Evolutionary conservation across 805 yeast species (phyloP).

Genomic region (Wickerhamiella galacta): DNA sequence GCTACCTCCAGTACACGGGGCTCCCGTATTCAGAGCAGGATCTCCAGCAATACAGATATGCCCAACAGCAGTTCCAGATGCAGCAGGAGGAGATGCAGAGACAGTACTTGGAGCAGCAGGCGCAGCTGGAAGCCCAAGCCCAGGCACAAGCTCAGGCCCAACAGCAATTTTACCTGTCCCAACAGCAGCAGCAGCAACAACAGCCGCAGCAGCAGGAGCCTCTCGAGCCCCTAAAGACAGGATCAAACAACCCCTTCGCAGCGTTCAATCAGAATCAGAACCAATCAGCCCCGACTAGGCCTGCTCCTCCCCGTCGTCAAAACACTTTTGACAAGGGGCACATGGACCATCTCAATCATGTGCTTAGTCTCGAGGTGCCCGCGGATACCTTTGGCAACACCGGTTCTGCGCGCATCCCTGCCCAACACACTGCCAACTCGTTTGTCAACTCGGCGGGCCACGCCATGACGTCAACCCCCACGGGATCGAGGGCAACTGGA

Average conservation of each 20-base stretch:
- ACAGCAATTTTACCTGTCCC: slow-evolving; percentile 14
- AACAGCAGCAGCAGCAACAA: slow-evolving; percentile 9
- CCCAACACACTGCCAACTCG: slow-evolving; percentile 73
- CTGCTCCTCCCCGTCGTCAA: slow-evolving; percentile 20
- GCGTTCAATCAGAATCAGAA: slow-evolving; percentile 18
- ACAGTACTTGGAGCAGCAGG: slow-evolving; percentile 16
- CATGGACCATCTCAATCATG: slow-evolving; percentile 55
- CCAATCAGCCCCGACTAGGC: slow-evolving; percentile 4
- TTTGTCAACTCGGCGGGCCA: slow-evolving; percentile 83
- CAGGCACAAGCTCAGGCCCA: slow-evolving; percentile 1
- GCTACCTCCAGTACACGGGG: slow-evolving; percentile 23
- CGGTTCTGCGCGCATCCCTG: slow-evolving; percentile 73
- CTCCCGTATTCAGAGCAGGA: slow-evolving; percentile 2
- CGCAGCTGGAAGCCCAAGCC: slow-evolving; percentile 7
- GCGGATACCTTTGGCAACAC: slow-evolving; percentile 86
- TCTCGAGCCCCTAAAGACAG: slow-evolving; percentile 44
- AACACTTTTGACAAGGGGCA: slow-evolving; percentile 33
- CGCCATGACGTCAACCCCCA: slow-evolving; percentile 29
- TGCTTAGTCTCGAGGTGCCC: slow-evolving; percentile 77
- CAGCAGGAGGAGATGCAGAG: slow-evolving; percentile 16
- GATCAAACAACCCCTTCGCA: slow-evolving; percentile 70
- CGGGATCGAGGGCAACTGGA: background rate
- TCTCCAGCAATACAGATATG: slow-evolving; percentile 17
- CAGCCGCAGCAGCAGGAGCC: slow-evolving; percentile 17
- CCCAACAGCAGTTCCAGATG: slow-evolving; percentile 11